A percentile compares a stretch with the other conserved stretches of the same genome.
These are phyloP conservation scores for Volutella citrinella DNA, from an alignment of 2,329 filamentous ascomycete species.

Conservation along the genomic window DNA sequence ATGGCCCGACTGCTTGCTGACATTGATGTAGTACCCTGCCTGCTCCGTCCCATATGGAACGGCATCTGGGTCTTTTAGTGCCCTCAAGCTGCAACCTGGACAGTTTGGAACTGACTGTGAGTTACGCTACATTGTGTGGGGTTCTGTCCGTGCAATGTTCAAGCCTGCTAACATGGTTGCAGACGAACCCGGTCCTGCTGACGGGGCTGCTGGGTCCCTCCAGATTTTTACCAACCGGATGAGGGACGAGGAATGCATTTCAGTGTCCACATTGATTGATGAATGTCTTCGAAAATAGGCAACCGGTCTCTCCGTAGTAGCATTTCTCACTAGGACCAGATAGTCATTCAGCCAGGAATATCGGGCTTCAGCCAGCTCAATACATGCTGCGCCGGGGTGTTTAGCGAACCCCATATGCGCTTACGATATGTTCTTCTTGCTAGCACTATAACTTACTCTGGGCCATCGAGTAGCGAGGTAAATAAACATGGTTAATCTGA, in stretches of 20 bases:
- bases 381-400: too few species aligned
- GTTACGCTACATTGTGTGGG: background rate
- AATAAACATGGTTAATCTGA: too few species aligned
- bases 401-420: too few species aligned
- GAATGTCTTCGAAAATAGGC: too few species aligned
- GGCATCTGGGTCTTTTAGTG: slow-evolving; percentile 18
- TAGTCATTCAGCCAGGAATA: too few species aligned
- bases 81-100: slow-evolving; percentile 7
- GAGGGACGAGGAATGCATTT: slow-evolving; percentile 45
- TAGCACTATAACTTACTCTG: too few species aligned
- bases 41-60: slow-evolving; percentile 45
- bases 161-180: background rate
- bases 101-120: slow-evolving; percentile 11
- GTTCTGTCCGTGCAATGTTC: too few species aligned
- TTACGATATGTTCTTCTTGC: too few species aligned
- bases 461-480: too few species aligned
- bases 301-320: too few species aligned
- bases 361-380: too few species aligned
- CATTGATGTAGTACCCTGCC: slow-evolving; percentile 41
- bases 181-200: slow-evolving; percentile 39
- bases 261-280: slow-evolving; percentile 14
- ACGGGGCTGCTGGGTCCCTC: slow-evolving; percentile 44
- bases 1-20: slow-evolving; percentile 22
- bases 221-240: slow-evolving; percentile 44
- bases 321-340: too few species aligned